Evolutionary conservation across 805 yeast species (phyloP), one percentile per base, ranked within the genome.

Genomic region (Hagleromyces aurorensis): DNA sequence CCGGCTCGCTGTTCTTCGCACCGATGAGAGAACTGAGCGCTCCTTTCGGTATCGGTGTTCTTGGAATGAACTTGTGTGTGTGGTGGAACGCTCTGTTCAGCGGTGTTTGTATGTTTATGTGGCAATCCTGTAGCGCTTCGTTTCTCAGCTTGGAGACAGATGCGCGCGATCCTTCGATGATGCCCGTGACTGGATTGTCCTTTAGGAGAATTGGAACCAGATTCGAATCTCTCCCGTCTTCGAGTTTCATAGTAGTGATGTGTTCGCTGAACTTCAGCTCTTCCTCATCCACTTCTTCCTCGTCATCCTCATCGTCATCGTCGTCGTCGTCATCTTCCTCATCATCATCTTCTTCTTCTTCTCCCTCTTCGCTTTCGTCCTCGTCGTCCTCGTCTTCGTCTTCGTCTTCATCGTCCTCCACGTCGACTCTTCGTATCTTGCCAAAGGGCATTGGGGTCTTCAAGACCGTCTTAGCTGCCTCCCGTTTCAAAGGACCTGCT

Each of bases 11-110:
- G 6, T 17, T 13, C 9, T 18, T 9, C 16, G n/a, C n/a, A 7
- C 19, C 13, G 12, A 20, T 12, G 6, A 11, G 10, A 9, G 9
- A n/a, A 21, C 7, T 22, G 17, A 8, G 14, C 3, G 13, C 8
- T 9, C 24, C 9, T 20, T 30, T 29, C 16, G 51, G 51, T 30
- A 44, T 34, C 7, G 49, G 48, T 6, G 51, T 42, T 26, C 38
- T 41, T 5, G 44, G 46, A 7, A 38, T 25, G 13, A 26, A 13
- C 25, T 23, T 29, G n/a, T 24, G 33, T 6, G 32, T 21, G 4
- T 16, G 7, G 19, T 21, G 16, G 14, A 29, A 32, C 5, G 38
- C 14, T 30, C 23, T 18, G 22, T 28, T 22, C 19, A 26, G 18
- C 25, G 46, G 34, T 11, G 34, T 29, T 19, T 25, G 32, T 13